Percentiles rank a stretch among this genome's conserved stretches.
These are phyloP conservation scores for Centella asiatica DNA, from an alignment of 129 eudicot genomes.

Conservation along the genomic window DNA sequence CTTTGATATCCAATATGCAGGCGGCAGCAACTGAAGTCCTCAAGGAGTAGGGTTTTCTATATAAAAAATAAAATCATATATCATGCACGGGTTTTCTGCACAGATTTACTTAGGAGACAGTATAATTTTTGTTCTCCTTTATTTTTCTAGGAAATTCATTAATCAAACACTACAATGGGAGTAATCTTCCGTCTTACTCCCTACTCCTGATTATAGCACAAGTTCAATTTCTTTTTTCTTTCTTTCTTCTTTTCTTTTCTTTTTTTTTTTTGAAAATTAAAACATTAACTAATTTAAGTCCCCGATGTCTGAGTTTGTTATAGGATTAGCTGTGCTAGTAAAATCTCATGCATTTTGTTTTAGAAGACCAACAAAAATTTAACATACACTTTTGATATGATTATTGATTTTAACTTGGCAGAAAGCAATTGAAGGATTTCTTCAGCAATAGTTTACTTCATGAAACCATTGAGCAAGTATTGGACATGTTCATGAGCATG, in stretches of 20 bases:
- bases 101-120: background rate
- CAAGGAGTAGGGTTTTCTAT: conserved; percentile 44
- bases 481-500: conserved; percentile 71
- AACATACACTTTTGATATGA: background rate
- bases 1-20: conserved; percentile 55
- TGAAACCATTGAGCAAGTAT: conserved; percentile 59
- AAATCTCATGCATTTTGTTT: background rate
- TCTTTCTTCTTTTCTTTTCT: too few species aligned
- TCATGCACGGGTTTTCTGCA: background rate
- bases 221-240: too few species aligned
- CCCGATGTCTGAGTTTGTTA: background rate
- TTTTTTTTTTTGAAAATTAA: too few species aligned
- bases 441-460: conserved; percentile 55
- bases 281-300: background rate
- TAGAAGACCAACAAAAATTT: background rate
- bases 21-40: conserved; percentile 74
- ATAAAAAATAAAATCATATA: background rate
- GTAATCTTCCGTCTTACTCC: background rate
- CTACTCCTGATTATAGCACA: background rate
- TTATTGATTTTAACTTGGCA: conserved; percentile 34
- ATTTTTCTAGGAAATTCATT: background rate
- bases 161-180: too few species aligned
- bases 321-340: conserved; percentile 5
- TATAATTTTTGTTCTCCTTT: background rate
- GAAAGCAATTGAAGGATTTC: conserved; percentile 75